These are phyloP conservation scores for Coniochaeta sp. DNA, from an alignment of 2,329 filamentous ascomycete species.

Conservation along the genomic window DNA sequence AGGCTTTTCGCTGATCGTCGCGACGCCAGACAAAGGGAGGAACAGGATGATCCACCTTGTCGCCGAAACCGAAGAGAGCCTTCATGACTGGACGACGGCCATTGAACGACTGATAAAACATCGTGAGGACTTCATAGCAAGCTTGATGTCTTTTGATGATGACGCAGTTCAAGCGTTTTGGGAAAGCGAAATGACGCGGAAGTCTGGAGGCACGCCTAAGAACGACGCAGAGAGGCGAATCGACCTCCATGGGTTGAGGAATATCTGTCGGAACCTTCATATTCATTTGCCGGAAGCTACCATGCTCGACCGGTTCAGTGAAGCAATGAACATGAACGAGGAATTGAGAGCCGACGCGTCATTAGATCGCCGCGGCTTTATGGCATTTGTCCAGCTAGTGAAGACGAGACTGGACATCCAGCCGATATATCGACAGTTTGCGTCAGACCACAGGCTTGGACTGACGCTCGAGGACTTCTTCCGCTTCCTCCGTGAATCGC, in stretches of 20 bases:
- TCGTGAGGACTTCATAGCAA: constrained; percentile 84
- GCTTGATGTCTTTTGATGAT: constrained; percentile 77
- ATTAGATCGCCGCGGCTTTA: constrained; percentile 75
- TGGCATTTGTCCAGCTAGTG: constrained; percentile 73
- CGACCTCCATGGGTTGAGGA: constrained; percentile 70
- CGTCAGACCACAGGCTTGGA: constrained; percentile 51
- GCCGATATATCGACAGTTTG: constrained; percentile 59
- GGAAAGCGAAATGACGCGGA: constrained; percentile 72
- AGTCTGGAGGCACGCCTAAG: constrained; percentile 46
- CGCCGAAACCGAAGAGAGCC: constrained; percentile 63
- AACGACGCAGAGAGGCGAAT: constrained; percentile 59
- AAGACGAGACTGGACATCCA: constrained; percentile 79
- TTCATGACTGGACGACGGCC: constrained; percentile 75
- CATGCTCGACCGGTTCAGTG: constrained; percentile 65
- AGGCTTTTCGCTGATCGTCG: constrained; percentile 90
- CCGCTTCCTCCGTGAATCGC: constrained; percentile 63
- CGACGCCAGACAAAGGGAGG: constrained; percentile 69
- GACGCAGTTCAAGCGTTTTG: constrained; percentile 79
- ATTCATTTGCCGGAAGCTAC: constrained; percentile 79
- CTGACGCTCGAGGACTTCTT: constrained; percentile 70
- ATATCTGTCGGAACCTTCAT: constrained; percentile 81
- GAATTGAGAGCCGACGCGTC: constrained; percentile 26
- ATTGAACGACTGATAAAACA: constrained; percentile 77
- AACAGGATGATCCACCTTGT: constrained; percentile 80
- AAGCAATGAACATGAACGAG: constrained; percentile 33